These are phyloP conservation scores for Rehmannia glutinosa DNA, from an alignment of 257 asterid species.

Conservation along the genomic window DNA sequence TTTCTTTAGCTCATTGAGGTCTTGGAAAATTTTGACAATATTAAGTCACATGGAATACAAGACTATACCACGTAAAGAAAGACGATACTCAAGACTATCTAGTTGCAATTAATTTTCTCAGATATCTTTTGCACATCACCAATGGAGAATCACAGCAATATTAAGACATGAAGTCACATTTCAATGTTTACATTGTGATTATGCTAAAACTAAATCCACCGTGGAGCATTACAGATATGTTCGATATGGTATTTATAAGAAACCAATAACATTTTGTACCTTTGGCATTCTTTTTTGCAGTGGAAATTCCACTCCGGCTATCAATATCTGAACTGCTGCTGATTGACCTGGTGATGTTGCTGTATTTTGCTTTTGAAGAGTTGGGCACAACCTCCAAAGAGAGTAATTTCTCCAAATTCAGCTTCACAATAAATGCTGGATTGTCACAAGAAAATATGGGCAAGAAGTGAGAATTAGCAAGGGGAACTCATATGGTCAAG, in stretches of 20 bases:
- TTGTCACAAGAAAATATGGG: conserved; percentile 1
- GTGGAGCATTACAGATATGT: too few species aligned
- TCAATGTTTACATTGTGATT: too few species aligned
- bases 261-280: conserved; percentile 24
- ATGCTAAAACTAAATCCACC: too few species aligned
- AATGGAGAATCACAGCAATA: too few species aligned
- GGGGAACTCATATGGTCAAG: not conserved
- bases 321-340: conserved; percentile 20
- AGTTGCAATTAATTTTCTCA: too few species aligned
- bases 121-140: too few species aligned
- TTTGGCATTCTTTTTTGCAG: conserved; percentile 24
- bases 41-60: too few species aligned
- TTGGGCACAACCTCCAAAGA: conserved; percentile 17
- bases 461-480: not conserved
- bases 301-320: conserved; percentile 13
- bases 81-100: too few species aligned
- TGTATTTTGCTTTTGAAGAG: conserved; percentile 13
- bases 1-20: too few species aligned
- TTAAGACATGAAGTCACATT: too few species aligned
- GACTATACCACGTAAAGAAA: too few species aligned
- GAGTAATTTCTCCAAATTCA: conserved; percentile 41
- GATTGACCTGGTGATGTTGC: conserved; percentile 15
- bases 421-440: conserved; percentile 47
- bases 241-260: not conserved
- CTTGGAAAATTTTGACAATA: too few species aligned